Base-by-base conservation (phyloP, 1,284 basidiomycete species). In the Melampsora abietis-canadensis region DNA sequence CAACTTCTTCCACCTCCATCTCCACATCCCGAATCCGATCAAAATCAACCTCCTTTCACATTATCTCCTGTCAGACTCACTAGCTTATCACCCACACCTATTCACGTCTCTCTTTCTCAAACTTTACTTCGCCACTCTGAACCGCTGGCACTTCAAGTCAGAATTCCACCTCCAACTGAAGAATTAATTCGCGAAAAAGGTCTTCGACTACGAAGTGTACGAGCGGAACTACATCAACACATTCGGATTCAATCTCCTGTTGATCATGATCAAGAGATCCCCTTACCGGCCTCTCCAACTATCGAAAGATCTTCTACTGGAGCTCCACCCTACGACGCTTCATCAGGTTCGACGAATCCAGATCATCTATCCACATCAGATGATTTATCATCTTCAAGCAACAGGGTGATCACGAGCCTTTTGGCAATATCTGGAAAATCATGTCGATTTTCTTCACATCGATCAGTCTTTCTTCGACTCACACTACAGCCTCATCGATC, bases 341-440 rank as follows among this genome's bases (percentile, higher is more conserved):
- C 40, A 44, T 44, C 40, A 17, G 40, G 14, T 44, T 44, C 40
- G 4, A 17, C 40, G 15, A 44, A 44, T 17, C n/a, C 17, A 65
- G 15, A 64, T 30, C 14, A 46, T 46, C 40, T 31, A 14, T 54
- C 30, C 5, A 17, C 62, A 37, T n/a, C 65, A 46, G 37, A 19
- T 44, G 21, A 12, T 8, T 47, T 60, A 6, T 37, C 40, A 7
- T 31, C 57, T 24, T 57, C 54, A 12, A 21, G 21, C 24, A 21
- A 21, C 15, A 30, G 15, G 24, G 21, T 61, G 21, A 54, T 24
- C 24, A 72, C 69, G 3, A 37, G 59, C 15, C 59, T 72, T 8
- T 37, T 72, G 17, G 69, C 69, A 2, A 65, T 72, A 14, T 72
- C 69, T 24, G 69, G 69, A 54, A 72, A 72, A 34, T 54, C 61